phyloP scores from a whole-genome alignment of 257 asterid species.

The Parsonsia alboflavescens region DNA sequence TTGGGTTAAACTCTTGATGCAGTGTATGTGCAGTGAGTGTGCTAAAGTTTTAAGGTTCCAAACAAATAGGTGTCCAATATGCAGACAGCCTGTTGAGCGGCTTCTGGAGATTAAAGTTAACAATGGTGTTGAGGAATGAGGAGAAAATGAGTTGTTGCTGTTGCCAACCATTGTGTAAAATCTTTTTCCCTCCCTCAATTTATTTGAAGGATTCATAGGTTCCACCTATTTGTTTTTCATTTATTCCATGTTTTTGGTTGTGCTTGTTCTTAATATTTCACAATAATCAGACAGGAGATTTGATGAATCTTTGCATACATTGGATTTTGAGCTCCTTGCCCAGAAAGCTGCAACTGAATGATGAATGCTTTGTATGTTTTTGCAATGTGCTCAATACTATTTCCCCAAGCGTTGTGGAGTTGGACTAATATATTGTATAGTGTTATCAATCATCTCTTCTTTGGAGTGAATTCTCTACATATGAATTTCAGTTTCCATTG shows the following conservation, averaged over 20 bases:
- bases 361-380: constrained; percentile 18
- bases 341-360: constrained; percentile 17
- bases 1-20: constrained; percentile 26
- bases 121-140: constrained; percentile 55
- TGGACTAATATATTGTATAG: constrained; percentile 13
- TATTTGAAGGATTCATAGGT: background rate
- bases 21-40: constrained; percentile 99
- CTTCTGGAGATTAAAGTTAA: constrained; percentile 88
- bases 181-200: constrained; percentile 10
- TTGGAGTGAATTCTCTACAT: background rate
- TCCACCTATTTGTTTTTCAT: background rate
- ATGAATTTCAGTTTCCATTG: no score
- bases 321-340: constrained; percentile 14
- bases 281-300: constrained; percentile 34
- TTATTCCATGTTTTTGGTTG: constrained; percentile 10
- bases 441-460: background rate
- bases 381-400: constrained; percentile 20
- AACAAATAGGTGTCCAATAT: constrained; percentile 91
- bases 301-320: constrained; percentile 20
- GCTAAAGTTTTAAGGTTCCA: constrained; percentile 93
- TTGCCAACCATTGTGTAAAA: constrained; percentile 45
- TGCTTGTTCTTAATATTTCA: constrained; percentile 16
- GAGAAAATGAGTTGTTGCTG: constrained; percentile 15
- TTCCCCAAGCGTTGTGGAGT: constrained; percentile 6
- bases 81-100: constrained; percentile 98